These are phyloP conservation scores for Botrytis tulipae DNA, from an alignment of 2,329 filamentous ascomycete genomes.

Conservation along the genomic window DNA sequence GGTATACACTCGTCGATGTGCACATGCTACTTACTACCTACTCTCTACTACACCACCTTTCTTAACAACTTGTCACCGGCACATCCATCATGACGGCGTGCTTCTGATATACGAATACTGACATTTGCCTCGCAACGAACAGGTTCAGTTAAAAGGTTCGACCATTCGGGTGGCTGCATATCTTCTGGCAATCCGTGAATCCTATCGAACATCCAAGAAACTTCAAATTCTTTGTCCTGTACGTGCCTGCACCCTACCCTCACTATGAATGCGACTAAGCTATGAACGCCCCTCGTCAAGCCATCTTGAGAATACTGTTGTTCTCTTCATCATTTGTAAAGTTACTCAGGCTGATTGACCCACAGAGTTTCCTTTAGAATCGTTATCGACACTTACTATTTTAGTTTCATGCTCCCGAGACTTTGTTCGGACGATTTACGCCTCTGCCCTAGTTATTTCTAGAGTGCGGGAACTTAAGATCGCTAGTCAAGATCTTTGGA, in stretches of 20 bases:
- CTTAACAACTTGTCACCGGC: constrained; percentile 30
- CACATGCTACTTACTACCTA: constrained; percentile 26
- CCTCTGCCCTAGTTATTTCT: constrained; percentile 19
- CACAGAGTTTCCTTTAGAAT: constrained; percentile 5
- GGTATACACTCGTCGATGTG: constrained; percentile 10
- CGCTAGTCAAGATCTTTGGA: constrained; percentile 17
- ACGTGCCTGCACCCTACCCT: constrained; percentile 29
- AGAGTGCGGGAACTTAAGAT: constrained; percentile 14
- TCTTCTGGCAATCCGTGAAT: constrained; percentile 32
- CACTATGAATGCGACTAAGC: constrained; percentile 20
- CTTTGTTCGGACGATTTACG: constrained; percentile 28
- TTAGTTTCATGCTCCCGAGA: constrained; percentile 38
- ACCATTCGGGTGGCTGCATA: constrained; percentile 38
- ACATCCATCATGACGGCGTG: constrained; percentile 33
- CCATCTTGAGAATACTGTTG: constrained; percentile 7
- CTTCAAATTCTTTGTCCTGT: constrained; percentile 33
- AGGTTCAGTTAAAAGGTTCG: constrained; percentile 30
- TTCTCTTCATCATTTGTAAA: constrained; percentile 1
- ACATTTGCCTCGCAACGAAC: constrained; percentile 29
- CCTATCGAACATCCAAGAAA: constrained; percentile 32
- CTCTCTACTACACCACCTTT: constrained; percentile 18
- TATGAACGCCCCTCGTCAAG: constrained; percentile 19
- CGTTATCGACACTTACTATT: constrained; percentile 25
- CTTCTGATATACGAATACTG: constrained; percentile 26
- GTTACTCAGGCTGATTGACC: constrained; percentile 14